Evolutionary conservation across 441 rosid species (phyloP).

Genomic region (Iberis amara): DNA sequence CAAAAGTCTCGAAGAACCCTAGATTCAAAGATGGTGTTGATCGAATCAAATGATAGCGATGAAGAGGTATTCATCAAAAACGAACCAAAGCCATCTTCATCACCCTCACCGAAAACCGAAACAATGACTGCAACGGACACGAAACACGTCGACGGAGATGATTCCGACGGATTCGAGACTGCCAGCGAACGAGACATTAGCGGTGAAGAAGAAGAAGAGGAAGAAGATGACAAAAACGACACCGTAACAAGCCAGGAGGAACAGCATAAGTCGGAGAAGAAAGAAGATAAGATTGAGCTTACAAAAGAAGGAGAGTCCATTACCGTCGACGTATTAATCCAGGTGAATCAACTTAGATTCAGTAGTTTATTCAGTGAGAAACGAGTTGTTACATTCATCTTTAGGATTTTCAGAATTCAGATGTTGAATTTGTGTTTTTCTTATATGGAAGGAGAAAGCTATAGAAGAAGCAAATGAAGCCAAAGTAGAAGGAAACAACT

Average conservation of each 20-base stretch:
- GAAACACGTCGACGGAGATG: slow-evolving; percentile 32
- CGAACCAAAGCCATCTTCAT: slow-evolving; percentile 28
- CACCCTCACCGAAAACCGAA: slow-evolving; percentile 15
- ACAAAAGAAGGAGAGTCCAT: slow-evolving; percentile 18
- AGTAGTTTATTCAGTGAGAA: too few relatives aligned
- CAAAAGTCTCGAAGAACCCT: slow-evolving; percentile 15
- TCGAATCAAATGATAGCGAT: slow-evolving; percentile 40
- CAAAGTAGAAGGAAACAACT: slow-evolving; percentile 70
- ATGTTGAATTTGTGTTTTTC: not conserved
- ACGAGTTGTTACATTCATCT: not conserved
- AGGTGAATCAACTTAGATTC: slow-evolving; percentile 36
- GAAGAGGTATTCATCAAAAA: slow-evolving; percentile 23
- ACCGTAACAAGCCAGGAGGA: slow-evolving; percentile 22
- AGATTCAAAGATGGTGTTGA: slow-evolving; percentile 47
- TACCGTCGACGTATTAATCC: slow-evolving; percentile 36
- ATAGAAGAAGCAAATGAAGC: slow-evolving; percentile 63
- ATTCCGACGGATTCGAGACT: slow-evolving; percentile 83
- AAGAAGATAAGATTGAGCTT: slow-evolving; percentile 16
- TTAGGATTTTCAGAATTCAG: slow-evolving; percentile 22
- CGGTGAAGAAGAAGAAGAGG: slow-evolving; percentile 38
- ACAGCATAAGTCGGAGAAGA: slow-evolving; percentile 21
- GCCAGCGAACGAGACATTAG: slow-evolving; percentile 76
- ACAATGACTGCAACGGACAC: slow-evolving; percentile 23
- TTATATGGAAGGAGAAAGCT: slow-evolving; percentile 41
- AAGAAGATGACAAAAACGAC: slow-evolving; percentile 18